Evolutionary conservation across 768 basidiomycete genomes (phyloP).

Genomic region (Lactarius trivialis): DNA sequence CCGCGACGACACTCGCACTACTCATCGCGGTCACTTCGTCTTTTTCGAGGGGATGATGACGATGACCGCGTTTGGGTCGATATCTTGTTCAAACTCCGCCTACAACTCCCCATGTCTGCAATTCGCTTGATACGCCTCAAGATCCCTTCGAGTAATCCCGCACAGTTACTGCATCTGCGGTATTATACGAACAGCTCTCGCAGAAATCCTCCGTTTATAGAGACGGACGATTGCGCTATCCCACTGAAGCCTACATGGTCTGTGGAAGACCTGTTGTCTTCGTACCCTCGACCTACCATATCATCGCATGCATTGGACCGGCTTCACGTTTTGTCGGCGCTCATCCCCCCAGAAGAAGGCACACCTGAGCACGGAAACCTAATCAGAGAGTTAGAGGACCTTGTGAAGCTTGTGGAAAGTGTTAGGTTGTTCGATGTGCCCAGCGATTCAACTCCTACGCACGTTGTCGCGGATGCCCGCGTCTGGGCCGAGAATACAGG

Average conservation of each 20-base stretch:
- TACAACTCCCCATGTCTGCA: conserved; percentile 6
- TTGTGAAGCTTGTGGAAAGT: conserved; percentile 74
- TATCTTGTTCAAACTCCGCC: conserved; percentile 16
- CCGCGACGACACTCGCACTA: conserved; percentile 24
- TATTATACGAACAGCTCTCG: neutral
- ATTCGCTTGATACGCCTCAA: neutral
- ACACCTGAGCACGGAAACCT: conserved; percentile 46
- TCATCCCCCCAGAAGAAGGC: conserved; percentile 55
- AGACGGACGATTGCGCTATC: conserved; percentile 54
- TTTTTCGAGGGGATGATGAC: neutral
- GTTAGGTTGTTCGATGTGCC: conserved; percentile 54
- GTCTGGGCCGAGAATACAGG: conserved; percentile 38
- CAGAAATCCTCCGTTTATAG: conserved; percentile 4
- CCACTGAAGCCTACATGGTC: conserved; percentile 74
- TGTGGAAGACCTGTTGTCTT: conserved; percentile 65
- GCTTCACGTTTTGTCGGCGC: conserved; percentile 67
- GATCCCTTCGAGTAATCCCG: neutral
- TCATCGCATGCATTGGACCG: conserved; percentile 50
- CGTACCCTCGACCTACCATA: conserved; percentile 64
- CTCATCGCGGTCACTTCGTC: conserved; percentile 15
- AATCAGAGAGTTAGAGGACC: conserved; percentile 58
- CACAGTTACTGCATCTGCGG: neutral
- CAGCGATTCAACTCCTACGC: conserved; percentile 8
- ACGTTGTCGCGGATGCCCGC: conserved; percentile 34
- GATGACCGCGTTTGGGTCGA: neutral